Conservation (phyloP, 768 basidiomycete genomes). For the Mycena haematopus region DNA sequence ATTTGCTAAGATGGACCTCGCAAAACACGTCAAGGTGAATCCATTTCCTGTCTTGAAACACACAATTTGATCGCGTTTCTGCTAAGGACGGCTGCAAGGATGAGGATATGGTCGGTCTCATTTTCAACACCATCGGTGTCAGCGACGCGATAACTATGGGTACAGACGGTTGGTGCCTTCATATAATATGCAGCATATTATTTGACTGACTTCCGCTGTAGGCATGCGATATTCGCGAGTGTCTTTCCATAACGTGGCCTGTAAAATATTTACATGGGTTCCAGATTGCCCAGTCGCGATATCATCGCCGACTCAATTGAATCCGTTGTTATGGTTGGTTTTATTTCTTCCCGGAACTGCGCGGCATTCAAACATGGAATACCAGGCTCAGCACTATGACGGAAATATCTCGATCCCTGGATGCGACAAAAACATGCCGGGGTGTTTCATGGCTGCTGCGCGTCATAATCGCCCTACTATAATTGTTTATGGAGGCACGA, state of each 20-base stretch:
- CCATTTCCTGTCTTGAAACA: background rate
- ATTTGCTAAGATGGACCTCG: conserved; percentile 69
- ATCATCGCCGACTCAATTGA: conserved; percentile 91
- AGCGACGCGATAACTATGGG: conserved; percentile 93
- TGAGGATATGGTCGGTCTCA: conserved; percentile 81
- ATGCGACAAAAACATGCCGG: conserved; percentile 95
- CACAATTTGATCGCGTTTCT: conserved; percentile 33
- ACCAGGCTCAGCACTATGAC: conserved; percentile 86
- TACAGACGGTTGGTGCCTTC: conserved; percentile 68
- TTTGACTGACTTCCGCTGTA: conserved; percentile 35
- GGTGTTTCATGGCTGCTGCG: conserved; percentile 84
- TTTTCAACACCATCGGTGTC: conserved; percentile 81
- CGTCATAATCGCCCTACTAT: conserved; percentile 90
- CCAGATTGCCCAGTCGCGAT: conserved; percentile 83
- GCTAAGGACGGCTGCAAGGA: conserved; percentile 79
- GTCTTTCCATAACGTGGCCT: background rate
- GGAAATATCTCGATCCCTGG: conserved; percentile 88
- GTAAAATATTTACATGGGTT: background rate
- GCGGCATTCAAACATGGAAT: conserved; percentile 41
- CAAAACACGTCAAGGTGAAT: conserved; percentile 71
- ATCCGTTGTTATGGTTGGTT: conserved; percentile 40
- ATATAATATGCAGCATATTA: background rate
- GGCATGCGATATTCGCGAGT: conserved; percentile 90
- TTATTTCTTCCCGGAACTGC: conserved; percentile 49
- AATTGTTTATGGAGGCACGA: conserved; percentile 88